phyloP scores from a whole-genome alignment of 2,329 filamentous ascomycete species.

The Apiospora kogelbergensis region DNA sequence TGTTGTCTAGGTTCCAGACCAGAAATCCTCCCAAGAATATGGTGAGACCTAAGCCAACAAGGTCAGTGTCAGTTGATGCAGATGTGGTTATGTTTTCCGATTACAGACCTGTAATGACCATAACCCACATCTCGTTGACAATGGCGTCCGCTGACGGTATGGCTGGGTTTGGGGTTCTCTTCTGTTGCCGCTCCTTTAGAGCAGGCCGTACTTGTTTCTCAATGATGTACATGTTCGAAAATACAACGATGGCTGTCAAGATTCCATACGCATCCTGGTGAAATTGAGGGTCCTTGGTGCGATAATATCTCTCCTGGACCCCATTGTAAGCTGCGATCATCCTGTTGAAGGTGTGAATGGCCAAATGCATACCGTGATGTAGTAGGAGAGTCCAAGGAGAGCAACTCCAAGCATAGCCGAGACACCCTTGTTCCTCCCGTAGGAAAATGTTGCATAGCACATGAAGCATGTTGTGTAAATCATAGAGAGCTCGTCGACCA shows the following conservation, averaged over 20 bases:
- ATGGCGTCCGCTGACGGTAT: constrained; percentile 30
- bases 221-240: constrained; percentile 78
- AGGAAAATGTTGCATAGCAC: constrained; percentile 69
- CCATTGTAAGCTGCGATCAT: not conserved
- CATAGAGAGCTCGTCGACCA: constrained; percentile 61
- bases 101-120: constrained; percentile 57
- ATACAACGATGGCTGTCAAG: constrained; percentile 68
- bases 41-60: constrained; percentile 49
- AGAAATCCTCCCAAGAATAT: constrained; percentile 74
- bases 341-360: not conserved
- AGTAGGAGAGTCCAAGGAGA: constrained; percentile 56
- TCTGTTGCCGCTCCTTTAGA: constrained; percentile 44
- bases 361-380: constrained; percentile 67
- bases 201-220: constrained; percentile 46
- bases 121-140: constrained; percentile 69
- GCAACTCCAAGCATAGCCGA: constrained; percentile 55
- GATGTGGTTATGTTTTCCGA: not conserved
- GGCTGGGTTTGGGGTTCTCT: constrained; percentile 41
- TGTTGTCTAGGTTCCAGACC: constrained; percentile 79
- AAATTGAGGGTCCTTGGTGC: constrained; percentile 78
- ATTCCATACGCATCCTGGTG: constrained; percentile 79
- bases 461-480: constrained; percentile 60
- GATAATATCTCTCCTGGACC: constrained; percentile 61
- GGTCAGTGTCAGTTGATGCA: not conserved
- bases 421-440: constrained; percentile 54